Evolutionary conservation across 106 monocot species (phyloP), one percentile per base, ranked within the genome.

Genomic region (Dendrobium nobile): DNA sequence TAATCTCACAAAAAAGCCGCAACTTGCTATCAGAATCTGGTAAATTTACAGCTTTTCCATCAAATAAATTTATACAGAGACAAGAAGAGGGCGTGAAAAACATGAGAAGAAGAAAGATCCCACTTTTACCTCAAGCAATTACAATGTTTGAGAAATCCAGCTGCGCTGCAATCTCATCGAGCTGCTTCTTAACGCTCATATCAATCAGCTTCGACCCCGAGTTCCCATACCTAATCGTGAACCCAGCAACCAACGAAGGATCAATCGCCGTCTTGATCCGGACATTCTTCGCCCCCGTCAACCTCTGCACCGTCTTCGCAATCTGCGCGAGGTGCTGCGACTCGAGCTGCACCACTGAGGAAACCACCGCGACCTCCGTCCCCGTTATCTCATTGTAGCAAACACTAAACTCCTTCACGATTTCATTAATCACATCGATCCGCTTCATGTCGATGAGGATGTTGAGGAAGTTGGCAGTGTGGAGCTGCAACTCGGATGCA

Each of bases 141-240:
- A 84, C 19, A 78, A 92, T 85, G 41, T 77, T 64, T 47, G 89
- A 82, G 85, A 93, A 87, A 37, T 93, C 91, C 47, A 96, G 88
- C 81, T 88, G 84, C 10, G 84, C 43, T 4, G 94, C 86, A 78
- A 97, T 94, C 90, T 94, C 96, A 48, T 89, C 92, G 11, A 97
- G 86, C 88, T 97, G 92, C 84, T 87, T 92, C 88, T 84, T 94
- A 17, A 94, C 86, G 80, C 97, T 97, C 94, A 97, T 90, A 56
- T 97, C 97, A 43, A 74, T 74, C 20, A 97, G 61, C 80, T 92
- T 94, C 27, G 94, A 94, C 11, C 89, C 92, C 2, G 85, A 84
- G 26, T 48, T 51, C 19, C 96, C 96, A 33, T 89, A 97, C 59
- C 90, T 79, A 67, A 97, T 85, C 26, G 92, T 94, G 86, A 97